These are phyloP conservation scores for Carex pumila DNA, from an alignment of 176 grass and related monocot genomes.

Conservation along the genomic window DNA sequence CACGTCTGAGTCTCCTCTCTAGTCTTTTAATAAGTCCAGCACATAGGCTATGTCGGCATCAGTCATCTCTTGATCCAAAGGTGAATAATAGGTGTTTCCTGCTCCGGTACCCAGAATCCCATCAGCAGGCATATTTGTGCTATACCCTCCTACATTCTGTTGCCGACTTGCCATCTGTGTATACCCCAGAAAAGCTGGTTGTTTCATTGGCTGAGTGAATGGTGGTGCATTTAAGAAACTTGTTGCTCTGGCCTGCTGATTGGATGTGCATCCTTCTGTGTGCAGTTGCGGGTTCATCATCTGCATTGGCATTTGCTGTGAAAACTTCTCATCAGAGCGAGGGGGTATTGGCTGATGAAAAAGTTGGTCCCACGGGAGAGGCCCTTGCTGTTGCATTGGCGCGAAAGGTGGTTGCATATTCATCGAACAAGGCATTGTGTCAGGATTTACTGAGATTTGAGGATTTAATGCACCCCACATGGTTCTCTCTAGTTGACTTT, in stretches of 20 bases:
- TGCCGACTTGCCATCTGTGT: not conserved
- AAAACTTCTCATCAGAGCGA: not conserved
- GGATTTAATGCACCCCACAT: no score
- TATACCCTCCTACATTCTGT: not conserved
- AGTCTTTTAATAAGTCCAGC: not conserved
- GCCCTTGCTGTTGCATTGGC: no score
- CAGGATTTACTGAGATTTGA: no score
- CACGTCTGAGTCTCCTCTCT: not conserved
- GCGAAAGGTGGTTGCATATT: not conserved
- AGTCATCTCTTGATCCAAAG: not conserved
- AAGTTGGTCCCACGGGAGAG: not conserved
- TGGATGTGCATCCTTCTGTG: no score
- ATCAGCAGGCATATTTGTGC: not conserved
- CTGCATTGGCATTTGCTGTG: not conserved
- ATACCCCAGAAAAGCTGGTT: no score
- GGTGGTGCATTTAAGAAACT: no score
- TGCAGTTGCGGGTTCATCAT: no score
- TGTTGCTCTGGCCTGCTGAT: no score
- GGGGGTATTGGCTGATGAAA: not conserved
- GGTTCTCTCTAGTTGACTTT: no score
- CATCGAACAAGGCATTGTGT: not conserved
- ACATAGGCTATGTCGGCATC: not conserved
- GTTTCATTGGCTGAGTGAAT: no score
- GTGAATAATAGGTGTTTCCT: not conserved
- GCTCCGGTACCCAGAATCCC: not conserved